Base-by-base conservation (phyloP, 2,329 filamentous ascomycete species). In the Penicillium sp. region DNA sequence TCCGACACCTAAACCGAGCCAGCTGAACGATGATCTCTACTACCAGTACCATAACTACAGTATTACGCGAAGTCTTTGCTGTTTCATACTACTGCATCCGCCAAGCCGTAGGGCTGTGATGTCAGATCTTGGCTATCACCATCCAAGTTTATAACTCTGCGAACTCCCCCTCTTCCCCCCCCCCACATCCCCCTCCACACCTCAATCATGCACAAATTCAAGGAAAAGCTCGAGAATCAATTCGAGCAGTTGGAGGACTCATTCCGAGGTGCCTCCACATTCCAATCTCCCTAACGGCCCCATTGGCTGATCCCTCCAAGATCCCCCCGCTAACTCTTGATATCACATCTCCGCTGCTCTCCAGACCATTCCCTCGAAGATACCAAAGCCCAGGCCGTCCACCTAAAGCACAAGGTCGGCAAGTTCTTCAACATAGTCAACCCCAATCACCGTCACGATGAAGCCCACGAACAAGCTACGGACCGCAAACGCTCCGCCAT, bases 391-490 rank as follows among this genome's bases (percentile, higher is more conserved):
- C 75, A 81, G 58, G 81, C 83, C 2, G 73, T 78, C 29, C 83
- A 88, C 63, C 64, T 84, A 44, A 87, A 86, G 71, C 77, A 86
- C 69, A 84, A 84, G 56, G 69, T 87, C 26, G 85, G 85, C 56
- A 88, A 88, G 63, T 81, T 87, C 56, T 77, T 78, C 63, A 88
- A 88, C 63, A 70, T 88, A 56, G 83, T 96, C 76, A 97, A 97
- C 68, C 80, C 83, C 21, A 90, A 95, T 60, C 93, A 97, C 72
- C 89, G 93, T 51, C 93, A 97, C 70, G 93, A 97, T 70, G 93
- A 97, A 74, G 88, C 88, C 62, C 92, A 97, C 71, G 94, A 97
- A 71, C 81, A 93, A 72, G 80, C 75, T 9, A 93, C 90, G 39
- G 93, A 97, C 70, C 83, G 83, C 11, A 96, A 96, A 77, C 85